phyloP scores from a whole-genome alignment of 2,329 filamentous ascomycete genomes.

The Fonsecaea pedrosoi region DNA sequence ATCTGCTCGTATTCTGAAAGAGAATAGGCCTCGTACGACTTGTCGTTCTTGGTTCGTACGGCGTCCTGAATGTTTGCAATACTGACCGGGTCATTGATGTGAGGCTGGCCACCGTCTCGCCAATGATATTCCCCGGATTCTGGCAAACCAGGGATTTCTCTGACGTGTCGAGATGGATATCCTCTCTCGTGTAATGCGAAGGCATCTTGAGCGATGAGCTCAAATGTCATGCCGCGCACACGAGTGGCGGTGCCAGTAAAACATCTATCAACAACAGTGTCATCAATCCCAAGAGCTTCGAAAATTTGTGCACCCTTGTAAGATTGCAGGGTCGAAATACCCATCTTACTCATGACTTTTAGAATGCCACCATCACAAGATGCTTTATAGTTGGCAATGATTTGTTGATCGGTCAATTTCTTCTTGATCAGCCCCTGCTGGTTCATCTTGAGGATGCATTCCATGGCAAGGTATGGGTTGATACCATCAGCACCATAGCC shows the following conservation, averaged over 20 bases:
- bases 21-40: constrained; percentile 97
- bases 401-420: constrained; percentile 78
- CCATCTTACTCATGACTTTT: constrained; percentile 99
- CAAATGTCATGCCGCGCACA: constrained; percentile 92
- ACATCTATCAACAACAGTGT: constrained; percentile 89
- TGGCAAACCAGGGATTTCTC: constrained; percentile 77
- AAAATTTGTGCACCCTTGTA: constrained; percentile 99
- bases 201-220: constrained; percentile 89
- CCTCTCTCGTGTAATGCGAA: constrained; percentile 95
- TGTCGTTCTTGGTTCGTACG: constrained; percentile 95
- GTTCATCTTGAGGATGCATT: constrained; percentile 97
- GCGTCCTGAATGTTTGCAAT: constrained; percentile 98
- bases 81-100: constrained; percentile 91
- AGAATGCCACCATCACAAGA: constrained; percentile 95
- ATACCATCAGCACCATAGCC: constrained; percentile 94
- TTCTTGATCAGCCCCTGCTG: constrained; percentile 91
- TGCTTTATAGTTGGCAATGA: constrained; percentile 96
- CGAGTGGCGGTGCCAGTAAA: constrained; percentile 93
- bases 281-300: constrained; percentile 91
- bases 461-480: constrained; percentile 93
- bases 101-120: constrained; percentile 93
- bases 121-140: constrained; percentile 98
- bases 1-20: constrained; percentile 93
- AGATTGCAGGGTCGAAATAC: constrained; percentile 92
- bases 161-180: constrained; percentile 79